Percentiles rank a stretch among this genome's conserved stretches.
Evolutionary conservation across 228 moss, liverwort and hornwort species (phyloP).

Genomic region (Sphagnum magellanicum): DNA sequence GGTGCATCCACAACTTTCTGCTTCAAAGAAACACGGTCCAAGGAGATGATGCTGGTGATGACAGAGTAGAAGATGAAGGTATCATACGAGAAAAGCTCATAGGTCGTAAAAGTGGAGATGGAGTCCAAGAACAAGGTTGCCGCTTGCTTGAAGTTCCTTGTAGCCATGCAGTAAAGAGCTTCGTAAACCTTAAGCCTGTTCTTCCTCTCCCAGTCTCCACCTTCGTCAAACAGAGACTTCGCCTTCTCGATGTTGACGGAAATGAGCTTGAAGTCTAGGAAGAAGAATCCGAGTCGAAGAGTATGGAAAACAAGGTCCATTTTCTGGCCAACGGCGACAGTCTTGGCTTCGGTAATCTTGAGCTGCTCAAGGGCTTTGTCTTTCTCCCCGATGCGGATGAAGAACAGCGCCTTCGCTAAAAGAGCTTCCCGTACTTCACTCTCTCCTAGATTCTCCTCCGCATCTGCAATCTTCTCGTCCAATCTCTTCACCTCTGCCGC

Average conservation of each 20-base stretch:
- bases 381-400: conserved; percentile 87
- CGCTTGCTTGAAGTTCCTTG: conserved; percentile 93
- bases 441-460: conserved; percentile 97
- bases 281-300: conserved; percentile 75
- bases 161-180: conserved; percentile 92
- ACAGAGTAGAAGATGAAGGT: conserved; percentile 97
- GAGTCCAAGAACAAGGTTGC: conserved; percentile 89
- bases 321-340: conserved; percentile 97
- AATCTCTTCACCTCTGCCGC: conserved; percentile 63
- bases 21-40: conserved; percentile 90
- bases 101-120: conserved; percentile 95
- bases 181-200: conserved; percentile 96
- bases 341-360: conserved; percentile 88
- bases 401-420: conserved; percentile 75
- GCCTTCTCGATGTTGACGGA: conserved; percentile 97
- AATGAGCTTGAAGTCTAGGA: conserved; percentile 84
- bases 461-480: conserved; percentile 90
- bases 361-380: conserved; percentile 83
- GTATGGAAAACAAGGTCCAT: conserved; percentile 99
- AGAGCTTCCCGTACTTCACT: conserved; percentile 97
- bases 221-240: conserved; percentile 96
- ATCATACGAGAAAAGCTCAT: conserved; percentile 93
- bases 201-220: conserved; percentile 99
- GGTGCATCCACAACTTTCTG: conserved; percentile 99
- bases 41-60: conserved; percentile 86